Conservation (phyloP, 2,329 filamentous ascomycete genomes). For the Cercospora canescens region DNA sequence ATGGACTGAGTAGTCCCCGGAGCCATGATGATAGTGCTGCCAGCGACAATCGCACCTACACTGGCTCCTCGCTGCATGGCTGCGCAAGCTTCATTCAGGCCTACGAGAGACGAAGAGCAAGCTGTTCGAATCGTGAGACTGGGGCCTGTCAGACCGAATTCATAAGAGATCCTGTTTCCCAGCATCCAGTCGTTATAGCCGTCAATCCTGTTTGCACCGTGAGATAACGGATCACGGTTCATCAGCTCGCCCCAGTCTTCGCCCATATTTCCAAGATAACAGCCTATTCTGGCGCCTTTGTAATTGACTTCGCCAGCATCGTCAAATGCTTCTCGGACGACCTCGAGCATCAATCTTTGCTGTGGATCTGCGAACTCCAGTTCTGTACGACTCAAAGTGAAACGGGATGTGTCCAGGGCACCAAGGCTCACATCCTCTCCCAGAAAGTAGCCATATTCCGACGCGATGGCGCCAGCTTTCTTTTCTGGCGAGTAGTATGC, state of each 20-base stretch:
- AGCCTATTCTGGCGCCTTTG: neutral
- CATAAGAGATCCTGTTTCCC: conserved; percentile 26
- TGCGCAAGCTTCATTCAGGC: neutral
- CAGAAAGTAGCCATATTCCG: conserved; percentile 7
- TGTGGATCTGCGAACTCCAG: conserved; percentile 24
- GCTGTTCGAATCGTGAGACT: conserved; percentile 3
- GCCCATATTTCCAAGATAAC: neutral
- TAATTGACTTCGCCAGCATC: conserved; percentile 6
- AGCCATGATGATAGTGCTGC: neutral
- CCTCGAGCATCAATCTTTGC: conserved; percentile 28
- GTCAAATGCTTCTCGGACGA: conserved; percentile 23
- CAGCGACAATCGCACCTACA: neutral
- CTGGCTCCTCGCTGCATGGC: neutral
- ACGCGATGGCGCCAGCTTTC: conserved; percentile 3
- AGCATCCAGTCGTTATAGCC: conserved; percentile 5
- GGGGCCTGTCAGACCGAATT: conserved; percentile 19
- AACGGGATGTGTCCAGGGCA: neutral
- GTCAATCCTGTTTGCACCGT: neutral
- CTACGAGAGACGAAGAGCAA: neutral
- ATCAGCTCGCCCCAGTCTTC: neutral
- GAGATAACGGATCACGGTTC: neutral
- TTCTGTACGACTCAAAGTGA: neutral
- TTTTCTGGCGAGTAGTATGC: neutral
- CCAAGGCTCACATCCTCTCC: conserved; percentile 2
- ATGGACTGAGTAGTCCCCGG: neutral